These are phyloP conservation scores for Globisporangium barbulae DNA, from an alignment of 352 stramenopile species.

Conservation along the genomic window DNA sequence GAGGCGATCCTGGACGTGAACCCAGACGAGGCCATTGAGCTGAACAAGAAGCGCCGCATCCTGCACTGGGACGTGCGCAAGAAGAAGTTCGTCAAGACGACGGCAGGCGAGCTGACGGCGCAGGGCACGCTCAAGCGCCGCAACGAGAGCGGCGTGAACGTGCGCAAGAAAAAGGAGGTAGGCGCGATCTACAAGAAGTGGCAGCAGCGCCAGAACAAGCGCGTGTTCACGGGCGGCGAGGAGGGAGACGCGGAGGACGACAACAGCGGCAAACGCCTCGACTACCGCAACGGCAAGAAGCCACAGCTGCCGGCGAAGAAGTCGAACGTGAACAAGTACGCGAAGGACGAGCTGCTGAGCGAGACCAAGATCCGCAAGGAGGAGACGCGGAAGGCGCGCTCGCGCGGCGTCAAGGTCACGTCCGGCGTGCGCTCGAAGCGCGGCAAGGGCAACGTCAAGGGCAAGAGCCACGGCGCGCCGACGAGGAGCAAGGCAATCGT, in stretches of 20 bases:
- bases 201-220: constrained; percentile 89
- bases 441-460: constrained; percentile 39
- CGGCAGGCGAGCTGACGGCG: constrained; percentile 85
- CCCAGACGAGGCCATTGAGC: constrained; percentile 96
- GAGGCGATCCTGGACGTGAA: constrained; percentile 98
- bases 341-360: constrained; percentile 73
- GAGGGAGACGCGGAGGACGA: constrained; percentile 60
- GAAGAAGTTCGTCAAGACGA: constrained; percentile 95
- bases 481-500: constrained; percentile 84
- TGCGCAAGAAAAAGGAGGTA: constrained; percentile 85
- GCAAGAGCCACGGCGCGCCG: constrained; percentile 78
- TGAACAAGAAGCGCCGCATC: constrained; percentile 97
- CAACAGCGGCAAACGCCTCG: constrained; percentile 40
- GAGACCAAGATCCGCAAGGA: constrained; percentile 85
- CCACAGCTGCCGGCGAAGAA: constrained; percentile 41
- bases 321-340: constrained; percentile 67
- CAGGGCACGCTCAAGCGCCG: constrained; percentile 78
- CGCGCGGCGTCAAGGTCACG: constrained; percentile 66
- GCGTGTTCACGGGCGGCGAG: constrained; percentile 66
- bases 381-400: constrained; percentile 81
- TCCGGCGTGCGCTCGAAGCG: constrained; percentile 27
- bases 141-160: constrained; percentile 80
- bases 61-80: constrained; percentile 99
- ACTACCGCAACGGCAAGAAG: constrained; percentile 83
- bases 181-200: constrained; percentile 94